phyloP scores from a whole-genome alignment of 306 rosid species.

The Adenanthera pavonina region DNA sequence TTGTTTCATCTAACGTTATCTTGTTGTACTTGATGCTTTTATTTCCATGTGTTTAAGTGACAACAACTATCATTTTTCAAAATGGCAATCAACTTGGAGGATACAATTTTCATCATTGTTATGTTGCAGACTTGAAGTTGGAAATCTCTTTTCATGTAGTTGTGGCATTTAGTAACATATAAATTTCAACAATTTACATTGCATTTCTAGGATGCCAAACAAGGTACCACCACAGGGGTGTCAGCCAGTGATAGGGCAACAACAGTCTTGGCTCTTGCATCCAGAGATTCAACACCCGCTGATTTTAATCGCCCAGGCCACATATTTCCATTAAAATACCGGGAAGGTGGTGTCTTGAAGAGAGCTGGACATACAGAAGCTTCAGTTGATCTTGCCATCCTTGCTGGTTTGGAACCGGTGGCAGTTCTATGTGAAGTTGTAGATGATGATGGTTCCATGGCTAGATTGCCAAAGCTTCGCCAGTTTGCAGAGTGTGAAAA shows the following conservation, averaged over 20 bases:
- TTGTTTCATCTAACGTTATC: constrained; percentile 30
- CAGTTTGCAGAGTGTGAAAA: constrained; percentile 71
- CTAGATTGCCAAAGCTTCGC: constrained; percentile 90
- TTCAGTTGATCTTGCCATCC: constrained; percentile 85
- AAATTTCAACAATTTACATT: constrained; percentile 37
- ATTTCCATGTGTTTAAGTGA: not conserved
- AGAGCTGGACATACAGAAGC: constrained; percentile 99
- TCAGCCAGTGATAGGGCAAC: constrained; percentile 91
- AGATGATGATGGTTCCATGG: constrained; percentile 99
- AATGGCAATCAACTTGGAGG: constrained; percentile 21
- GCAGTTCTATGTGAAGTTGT: constrained; percentile 91
- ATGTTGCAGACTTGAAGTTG: not conserved
- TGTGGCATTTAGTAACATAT: constrained; percentile 18
- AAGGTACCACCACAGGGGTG: constrained; percentile 92
- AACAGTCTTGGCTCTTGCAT: constrained; percentile 89
- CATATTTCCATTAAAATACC: constrained; percentile 88
- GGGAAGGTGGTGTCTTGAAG: constrained; percentile 96
- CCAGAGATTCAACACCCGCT: constrained; percentile 76
- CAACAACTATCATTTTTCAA: constrained; percentile 5
- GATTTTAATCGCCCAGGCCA: constrained; percentile 98
- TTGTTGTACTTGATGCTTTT: constrained; percentile 35
- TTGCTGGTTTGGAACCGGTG: constrained; percentile 85
- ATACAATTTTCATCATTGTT: not conserved
- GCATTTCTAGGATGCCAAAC: constrained; percentile 71
- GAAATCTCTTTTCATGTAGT: constrained; percentile 24